phyloP scores from a whole-genome alignment of 768 basidiomycete species.

The Psilocybe sp. region DNA sequence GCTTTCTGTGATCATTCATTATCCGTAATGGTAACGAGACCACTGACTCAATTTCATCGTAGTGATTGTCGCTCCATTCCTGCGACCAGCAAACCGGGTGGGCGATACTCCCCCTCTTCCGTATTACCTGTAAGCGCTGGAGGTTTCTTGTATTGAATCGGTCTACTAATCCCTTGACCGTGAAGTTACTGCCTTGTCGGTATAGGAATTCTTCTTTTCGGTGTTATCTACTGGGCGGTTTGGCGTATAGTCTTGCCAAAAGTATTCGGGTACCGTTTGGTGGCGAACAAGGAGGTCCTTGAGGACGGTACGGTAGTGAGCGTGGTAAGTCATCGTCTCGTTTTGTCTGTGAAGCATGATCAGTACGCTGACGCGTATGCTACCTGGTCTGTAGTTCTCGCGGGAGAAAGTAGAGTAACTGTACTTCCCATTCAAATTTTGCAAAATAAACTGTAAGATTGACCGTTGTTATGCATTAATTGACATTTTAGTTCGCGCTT shows the following conservation, averaged over 20 bases:
- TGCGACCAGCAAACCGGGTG: slow-evolving; percentile 48
- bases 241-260: slow-evolving; percentile 52
- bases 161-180: background rate
- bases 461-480: too few species aligned
- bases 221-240: slow-evolving; percentile 51
- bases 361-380: background rate
- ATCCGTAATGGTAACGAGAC: background rate
- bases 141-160: background rate
- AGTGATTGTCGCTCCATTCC: slow-evolving; percentile 57
- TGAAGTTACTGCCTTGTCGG: slow-evolving; percentile 51
- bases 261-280: slow-evolving; percentile 45
- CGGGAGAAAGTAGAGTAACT: slow-evolving; percentile 10
- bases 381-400: slow-evolving; percentile 9
- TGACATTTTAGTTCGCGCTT: too few species aligned
- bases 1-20: slow-evolving; percentile 40
- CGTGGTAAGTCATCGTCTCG: slow-evolving; percentile 33
- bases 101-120: slow-evolving; percentile 62
- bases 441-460: too few species aligned
- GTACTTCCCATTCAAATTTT: background rate
- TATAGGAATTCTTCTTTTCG: slow-evolving; percentile 42
- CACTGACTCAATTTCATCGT: background rate
- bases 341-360: background rate
- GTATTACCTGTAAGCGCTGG: slow-evolving; percentile 51
- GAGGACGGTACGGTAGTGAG: slow-evolving; percentile 54
- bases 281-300: slow-evolving; percentile 45